These are phyloP conservation scores for Penicillium ochrochloron DNA, from an alignment of 495 filamentous ascomycete species.

Conservation along the genomic window DNA sequence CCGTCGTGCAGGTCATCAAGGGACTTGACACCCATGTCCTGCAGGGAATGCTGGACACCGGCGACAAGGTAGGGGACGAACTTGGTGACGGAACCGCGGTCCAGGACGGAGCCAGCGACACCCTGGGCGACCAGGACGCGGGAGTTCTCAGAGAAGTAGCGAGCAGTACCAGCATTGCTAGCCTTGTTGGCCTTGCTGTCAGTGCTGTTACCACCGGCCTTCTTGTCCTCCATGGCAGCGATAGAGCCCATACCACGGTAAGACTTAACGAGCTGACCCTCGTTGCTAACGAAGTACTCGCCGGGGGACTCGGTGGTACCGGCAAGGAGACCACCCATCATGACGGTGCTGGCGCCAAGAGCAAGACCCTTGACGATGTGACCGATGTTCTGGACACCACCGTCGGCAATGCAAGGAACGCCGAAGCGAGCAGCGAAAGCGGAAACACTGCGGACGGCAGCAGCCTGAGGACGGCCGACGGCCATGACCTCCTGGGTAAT, in stretches of 20 bases:
- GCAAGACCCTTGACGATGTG: constrained; percentile 98
- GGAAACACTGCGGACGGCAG: constrained; percentile 86
- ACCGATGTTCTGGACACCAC: constrained; percentile 96
- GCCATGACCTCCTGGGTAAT: constrained; percentile 99
- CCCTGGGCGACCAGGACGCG: constrained; percentile 94
- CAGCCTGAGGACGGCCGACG: constrained; percentile 92
- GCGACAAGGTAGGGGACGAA: constrained; percentile 95
- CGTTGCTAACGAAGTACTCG: constrained; percentile 91
- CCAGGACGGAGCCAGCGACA: constrained; percentile 78
- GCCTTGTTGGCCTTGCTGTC: constrained; percentile 85
- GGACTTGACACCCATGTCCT: constrained; percentile 89
- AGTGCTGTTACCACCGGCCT: constrained; percentile 69
- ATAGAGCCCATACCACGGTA: constrained; percentile 99
- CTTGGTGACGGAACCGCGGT: constrained; percentile 82
- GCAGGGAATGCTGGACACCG: constrained; percentile 94
- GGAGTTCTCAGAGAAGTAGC: constrained; percentile 98
- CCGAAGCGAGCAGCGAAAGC: constrained; percentile 90
- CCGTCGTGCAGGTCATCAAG: constrained; percentile 74
- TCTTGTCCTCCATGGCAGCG: constrained; percentile 99
- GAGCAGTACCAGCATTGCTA: constrained; percentile 93
- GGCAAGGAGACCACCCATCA: constrained; percentile 98
- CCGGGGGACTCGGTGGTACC: constrained; percentile 98
- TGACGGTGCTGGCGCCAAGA: constrained; percentile 91
- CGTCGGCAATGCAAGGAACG: constrained; percentile 96
- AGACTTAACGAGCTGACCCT: constrained; percentile 97